Evolutionary conservation across 345 rosid species (phyloP), one percentile per base, ranked within the genome.

Genomic region (Gossypium bickii): DNA sequence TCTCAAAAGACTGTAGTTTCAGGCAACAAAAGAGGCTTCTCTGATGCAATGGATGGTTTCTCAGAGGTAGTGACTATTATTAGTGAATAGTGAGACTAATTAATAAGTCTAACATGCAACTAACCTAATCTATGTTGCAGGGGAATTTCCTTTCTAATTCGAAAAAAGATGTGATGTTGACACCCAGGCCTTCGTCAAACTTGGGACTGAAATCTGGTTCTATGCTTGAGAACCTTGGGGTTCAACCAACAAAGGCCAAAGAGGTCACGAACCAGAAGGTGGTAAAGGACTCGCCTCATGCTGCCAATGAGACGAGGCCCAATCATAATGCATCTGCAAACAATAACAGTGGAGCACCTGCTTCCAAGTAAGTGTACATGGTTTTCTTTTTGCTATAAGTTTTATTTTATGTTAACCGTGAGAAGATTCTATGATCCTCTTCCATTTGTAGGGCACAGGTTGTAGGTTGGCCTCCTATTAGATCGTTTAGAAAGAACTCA

Each of bases 401-500:
- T 16, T 73, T 24, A 34, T 17, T 9, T 65, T 58, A 34, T 17
- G 7, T 65, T 58, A 12, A 53, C 38, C 43, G 2, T 4, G 29
- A 49, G 38, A 58, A 11, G 49, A 11, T 55, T 74, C 48, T 44
- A 12, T 12, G 13, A 61, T 80, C 38, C 24, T 76, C 65, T 22
- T 71, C 47, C 67, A 12, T 68, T 74, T 56, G 58, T 81, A 90
- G 92, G 88, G 90, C 89, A 56, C 89, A 86, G 82, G 92, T 90
- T 73, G 90, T 90, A 77, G 94, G 94, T 63, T 90, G 94, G 94
- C 94, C 94, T 24, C 94, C 94, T 43, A 81, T 90, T 62, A 84
- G 89, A 75, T 88, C 94, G 3, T 90, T 76, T 76, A 80, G 94
- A 78, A 88, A 86, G 84, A 90, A 88, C 79, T 74, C 87, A 0